These are phyloP conservation scores for Fusarium haematococcum DNA, from an alignment of 2,329 filamentous ascomycete genomes.

Conservation along the genomic window DNA sequence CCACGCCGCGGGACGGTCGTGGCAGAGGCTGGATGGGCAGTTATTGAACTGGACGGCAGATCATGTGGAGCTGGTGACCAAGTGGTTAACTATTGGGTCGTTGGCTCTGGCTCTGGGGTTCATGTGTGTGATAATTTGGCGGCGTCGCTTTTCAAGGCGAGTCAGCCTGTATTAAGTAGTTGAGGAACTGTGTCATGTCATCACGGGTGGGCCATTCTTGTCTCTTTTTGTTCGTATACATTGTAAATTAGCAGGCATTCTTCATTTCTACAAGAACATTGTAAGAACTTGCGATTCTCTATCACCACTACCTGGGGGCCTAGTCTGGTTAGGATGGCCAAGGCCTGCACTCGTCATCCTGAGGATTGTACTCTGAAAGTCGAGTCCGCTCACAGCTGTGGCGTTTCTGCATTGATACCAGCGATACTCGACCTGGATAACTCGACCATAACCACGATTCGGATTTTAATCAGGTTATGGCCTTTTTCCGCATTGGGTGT, in stretches of 20 bases:
- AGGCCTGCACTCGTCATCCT: neutral
- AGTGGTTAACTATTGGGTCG: neutral
- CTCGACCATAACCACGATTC: too few relatives aligned
- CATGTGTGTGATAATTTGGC: neutral
- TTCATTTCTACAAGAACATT: neutral
- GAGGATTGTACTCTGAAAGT: neutral
- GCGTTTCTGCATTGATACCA: too few relatives aligned
- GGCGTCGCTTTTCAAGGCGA: neutral
- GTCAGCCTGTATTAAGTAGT: neutral
- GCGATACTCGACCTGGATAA: too few relatives aligned
- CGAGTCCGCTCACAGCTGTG: neutral
- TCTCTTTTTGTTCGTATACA: neutral
- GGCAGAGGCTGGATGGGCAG: constrained; percentile 6
- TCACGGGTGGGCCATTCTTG: neutral
- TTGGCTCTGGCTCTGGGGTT: neutral
- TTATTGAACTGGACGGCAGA: constrained; percentile 3
- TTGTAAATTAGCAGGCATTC: neutral
- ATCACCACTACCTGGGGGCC: neutral
- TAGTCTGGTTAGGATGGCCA: neutral
- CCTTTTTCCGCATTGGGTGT: too few relatives aligned
- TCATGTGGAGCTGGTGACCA: neutral
- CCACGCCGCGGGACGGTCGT: constrained; percentile 7
- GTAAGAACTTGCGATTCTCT: neutral
- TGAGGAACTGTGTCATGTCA: neutral
- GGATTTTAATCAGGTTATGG: too few relatives aligned